Evolutionary conservation across 345 rosid species (phyloP).

Genomic region (Eucalyptus guilfoylei): DNA sequence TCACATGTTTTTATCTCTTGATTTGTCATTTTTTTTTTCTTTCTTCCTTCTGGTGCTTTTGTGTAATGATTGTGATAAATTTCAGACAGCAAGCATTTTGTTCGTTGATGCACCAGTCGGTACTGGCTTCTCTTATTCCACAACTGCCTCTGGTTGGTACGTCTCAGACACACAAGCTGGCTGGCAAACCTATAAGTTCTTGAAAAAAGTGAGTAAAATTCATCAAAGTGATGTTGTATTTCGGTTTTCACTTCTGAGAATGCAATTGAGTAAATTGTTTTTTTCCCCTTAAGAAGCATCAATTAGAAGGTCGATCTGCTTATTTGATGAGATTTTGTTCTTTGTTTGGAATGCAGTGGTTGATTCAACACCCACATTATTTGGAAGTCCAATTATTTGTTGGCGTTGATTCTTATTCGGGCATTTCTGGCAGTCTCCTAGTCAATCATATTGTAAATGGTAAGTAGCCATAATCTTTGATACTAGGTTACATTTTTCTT

Average conservation of each 20-base stretch:
- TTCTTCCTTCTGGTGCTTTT: not conserved
- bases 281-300: not conserved
- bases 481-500: not conserved
- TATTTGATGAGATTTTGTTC: not conserved
- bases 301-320: not conserved
- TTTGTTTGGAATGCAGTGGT: constrained; percentile 14
- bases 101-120: constrained; percentile 30
- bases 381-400: constrained; percentile 1
- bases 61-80: not conserved
- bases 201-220: constrained; percentile 7
- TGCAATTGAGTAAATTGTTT: not conserved
- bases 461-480: not conserved
- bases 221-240: not conserved
- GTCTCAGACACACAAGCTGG: constrained; percentile 7
- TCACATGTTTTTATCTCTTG: not conserved
- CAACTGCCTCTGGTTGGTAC: not conserved
- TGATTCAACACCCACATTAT: constrained; percentile 7
- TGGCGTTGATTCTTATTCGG: constrained; percentile 22
- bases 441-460: constrained; percentile 2
- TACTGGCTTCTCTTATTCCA: constrained; percentile 30
- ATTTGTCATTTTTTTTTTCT: too few species aligned
- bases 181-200: constrained; percentile 6
- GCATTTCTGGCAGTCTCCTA: constrained; percentile 5
- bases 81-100: constrained; percentile 19
- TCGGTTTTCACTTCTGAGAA: not conserved